Conservation (phyloP, 768 basidiomycete genomes). For the Mycena amicta region DNA sequence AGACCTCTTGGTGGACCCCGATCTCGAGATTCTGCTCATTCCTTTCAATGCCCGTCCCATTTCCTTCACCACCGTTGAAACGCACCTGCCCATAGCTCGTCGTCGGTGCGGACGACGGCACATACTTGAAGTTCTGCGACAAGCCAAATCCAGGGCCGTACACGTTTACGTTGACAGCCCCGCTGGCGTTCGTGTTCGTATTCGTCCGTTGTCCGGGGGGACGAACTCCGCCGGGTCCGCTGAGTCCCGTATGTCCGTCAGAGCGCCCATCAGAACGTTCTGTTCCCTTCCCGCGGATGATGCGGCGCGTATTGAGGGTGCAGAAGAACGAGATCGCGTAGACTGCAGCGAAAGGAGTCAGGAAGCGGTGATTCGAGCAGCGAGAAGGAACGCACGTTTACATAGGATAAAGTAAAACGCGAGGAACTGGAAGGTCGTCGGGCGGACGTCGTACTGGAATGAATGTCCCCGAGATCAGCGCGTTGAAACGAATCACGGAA, state of each 20-base stretch:
- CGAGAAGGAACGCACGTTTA: conserved; percentile 47
- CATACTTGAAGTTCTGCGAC: background rate
- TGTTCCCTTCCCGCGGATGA: conserved; percentile 52
- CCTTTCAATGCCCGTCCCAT: background rate
- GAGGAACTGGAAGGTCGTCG: conserved; percentile 57
- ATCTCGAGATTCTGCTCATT: conserved; percentile 22
- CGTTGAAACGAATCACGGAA: too few species aligned
- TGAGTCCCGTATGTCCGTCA: conserved; percentile 1
- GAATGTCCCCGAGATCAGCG: too few species aligned
- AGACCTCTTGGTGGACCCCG: conserved; percentile 22
- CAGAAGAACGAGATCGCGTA: conserved; percentile 43
- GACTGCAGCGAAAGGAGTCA: too few species aligned
- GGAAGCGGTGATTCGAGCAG: background rate
- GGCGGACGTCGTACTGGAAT: conserved; percentile 61
- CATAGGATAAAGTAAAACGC: conserved; percentile 60
- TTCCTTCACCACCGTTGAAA: too few species aligned
- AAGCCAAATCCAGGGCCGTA: background rate
- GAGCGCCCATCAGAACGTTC: conserved; percentile 36
- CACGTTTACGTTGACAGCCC: too few species aligned
- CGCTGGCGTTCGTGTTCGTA: background rate
- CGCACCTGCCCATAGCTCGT: background rate
- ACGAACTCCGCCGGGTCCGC: too few species aligned
- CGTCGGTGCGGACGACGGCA: background rate
- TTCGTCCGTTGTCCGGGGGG: background rate
- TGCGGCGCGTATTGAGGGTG: conserved; percentile 60